phyloP scores from a whole-genome alignment of 78 protist genomes.

The Polysphondylium violaceum region DNA sequence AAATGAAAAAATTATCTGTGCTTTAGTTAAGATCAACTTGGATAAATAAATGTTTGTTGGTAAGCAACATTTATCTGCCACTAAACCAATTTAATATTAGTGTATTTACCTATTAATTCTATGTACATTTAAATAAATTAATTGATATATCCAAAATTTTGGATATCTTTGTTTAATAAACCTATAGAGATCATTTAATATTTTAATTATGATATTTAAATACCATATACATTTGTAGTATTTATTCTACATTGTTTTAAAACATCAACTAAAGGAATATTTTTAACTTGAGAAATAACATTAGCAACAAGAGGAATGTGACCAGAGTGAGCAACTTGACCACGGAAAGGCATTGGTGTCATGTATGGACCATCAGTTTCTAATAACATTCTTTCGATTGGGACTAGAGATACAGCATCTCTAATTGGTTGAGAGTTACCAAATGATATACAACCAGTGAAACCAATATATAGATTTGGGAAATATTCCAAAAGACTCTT shows the following conservation, averaged over 20 bases:
- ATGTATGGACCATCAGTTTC: constrained; percentile 94
- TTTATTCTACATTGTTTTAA: constrained; percentile 62
- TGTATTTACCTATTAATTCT: too few relatives aligned
- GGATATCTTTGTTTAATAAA: too few relatives aligned
- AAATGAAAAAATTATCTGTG: too few relatives aligned
- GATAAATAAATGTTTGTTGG: too few relatives aligned
- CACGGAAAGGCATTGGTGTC: constrained; percentile 88
- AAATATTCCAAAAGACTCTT: constrained; percentile 57
- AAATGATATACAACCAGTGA: constrained; percentile 90
- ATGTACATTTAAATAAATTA: too few relatives aligned
- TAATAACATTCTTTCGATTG: constrained; percentile 82
- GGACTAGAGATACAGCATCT: constrained; percentile 61
- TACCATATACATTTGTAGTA: constrained; percentile 61
- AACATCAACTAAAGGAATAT: constrained; percentile 26
- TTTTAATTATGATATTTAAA: constrained; percentile 11
- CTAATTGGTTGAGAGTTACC: constrained; percentile 64
- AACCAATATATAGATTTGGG: constrained; percentile 85
- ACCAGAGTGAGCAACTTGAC: constrained; percentile 88
- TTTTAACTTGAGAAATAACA: constrained; percentile 75
- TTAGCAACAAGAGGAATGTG: constrained; percentile 86
- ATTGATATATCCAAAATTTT: too few relatives aligned
- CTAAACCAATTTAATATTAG: too few relatives aligned
- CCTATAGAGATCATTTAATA: too few relatives aligned
- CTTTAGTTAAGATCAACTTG: too few relatives aligned
- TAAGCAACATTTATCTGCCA: too few relatives aligned